phyloP scores from a whole-genome alignment of 2,329 filamentous ascomycete genomes.

The Fusarium metavorans region DNA sequence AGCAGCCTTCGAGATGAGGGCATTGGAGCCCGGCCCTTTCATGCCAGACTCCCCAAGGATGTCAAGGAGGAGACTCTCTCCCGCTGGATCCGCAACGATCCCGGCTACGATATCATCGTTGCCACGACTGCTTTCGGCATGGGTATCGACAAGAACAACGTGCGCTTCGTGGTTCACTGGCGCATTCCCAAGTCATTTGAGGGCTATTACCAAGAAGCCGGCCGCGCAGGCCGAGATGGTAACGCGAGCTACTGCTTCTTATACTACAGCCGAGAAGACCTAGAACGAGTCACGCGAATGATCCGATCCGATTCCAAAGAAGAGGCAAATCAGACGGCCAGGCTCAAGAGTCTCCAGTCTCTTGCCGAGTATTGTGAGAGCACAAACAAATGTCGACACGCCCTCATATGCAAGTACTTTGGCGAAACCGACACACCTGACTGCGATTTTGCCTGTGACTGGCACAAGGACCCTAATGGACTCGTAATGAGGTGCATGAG shows the following conservation, averaged over 20 bases:
- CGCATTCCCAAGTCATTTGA: conserved; percentile 94
- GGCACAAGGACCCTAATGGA: conserved; percentile 75
- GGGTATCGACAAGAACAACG: conserved; percentile 96
- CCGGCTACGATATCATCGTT: conserved; percentile 90
- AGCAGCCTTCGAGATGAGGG: conserved; percentile 73
- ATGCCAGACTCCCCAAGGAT: conserved; percentile 75
- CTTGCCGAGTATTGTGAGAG: conserved; percentile 87
- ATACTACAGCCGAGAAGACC: conserved; percentile 90
- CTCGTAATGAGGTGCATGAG: conserved; percentile 68
- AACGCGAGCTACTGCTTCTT: conserved; percentile 89
- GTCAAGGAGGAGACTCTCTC: conserved; percentile 78
- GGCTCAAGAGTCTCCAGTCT: conserved; percentile 72
- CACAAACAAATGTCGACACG: conserved; percentile 79
- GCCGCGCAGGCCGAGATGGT: conserved; percentile 89
- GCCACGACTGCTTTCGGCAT: conserved; percentile 97
- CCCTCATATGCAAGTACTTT: conserved; percentile 81
- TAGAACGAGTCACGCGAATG: conserved; percentile 76
- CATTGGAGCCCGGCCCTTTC: conserved; percentile 80
- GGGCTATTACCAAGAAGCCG: conserved; percentile 95
- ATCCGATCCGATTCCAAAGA: conserved; percentile 60
- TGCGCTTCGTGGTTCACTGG: conserved; percentile 96
- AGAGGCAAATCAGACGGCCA: conserved; percentile 59
- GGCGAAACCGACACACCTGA: conserved; percentile 70
- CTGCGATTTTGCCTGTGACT: conserved; percentile 83
- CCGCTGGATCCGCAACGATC: conserved; percentile 78